A percentile compares a stretch with the other conserved stretches of the same genome.
Evolutionary conservation across 352 stramenopile species (phyloP).

Genomic region (Pythium coloratum): DNA sequence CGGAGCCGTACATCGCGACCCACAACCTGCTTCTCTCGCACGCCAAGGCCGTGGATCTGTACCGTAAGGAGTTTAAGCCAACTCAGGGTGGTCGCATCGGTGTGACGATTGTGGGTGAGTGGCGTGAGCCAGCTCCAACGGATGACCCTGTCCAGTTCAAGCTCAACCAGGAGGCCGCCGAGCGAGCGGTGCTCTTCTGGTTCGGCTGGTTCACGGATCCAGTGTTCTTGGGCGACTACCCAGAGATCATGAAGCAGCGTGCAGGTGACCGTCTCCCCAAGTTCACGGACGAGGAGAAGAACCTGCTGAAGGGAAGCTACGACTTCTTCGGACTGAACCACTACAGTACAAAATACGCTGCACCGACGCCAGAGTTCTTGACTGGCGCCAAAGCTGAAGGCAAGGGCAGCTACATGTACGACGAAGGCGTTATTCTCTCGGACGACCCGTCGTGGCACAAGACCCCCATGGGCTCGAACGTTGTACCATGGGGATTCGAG

Average conservation of each 20-base stretch:
- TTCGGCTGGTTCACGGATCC: conserved; percentile 92
- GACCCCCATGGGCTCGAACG: conserved; percentile 81
- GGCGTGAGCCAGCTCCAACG: conserved; percentile 70
- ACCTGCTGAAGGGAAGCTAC: background rate
- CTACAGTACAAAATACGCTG: background rate
- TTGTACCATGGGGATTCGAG: conserved; percentile 75
- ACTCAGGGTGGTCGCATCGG: conserved; percentile 80
- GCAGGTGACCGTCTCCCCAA: background rate
- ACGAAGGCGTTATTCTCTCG: conserved; percentile 42
- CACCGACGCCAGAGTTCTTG: background rate
- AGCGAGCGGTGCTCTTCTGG: conserved; percentile 84
- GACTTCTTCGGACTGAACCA: background rate
- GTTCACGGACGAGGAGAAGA: background rate
- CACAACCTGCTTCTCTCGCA: conserved; percentile 92
- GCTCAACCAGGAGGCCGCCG: conserved; percentile 58
- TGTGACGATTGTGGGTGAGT: conserved; percentile 91
- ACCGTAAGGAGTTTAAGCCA: conserved; percentile 43
- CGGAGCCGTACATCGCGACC: conserved; percentile 37
- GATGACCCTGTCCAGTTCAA: conserved; percentile 46
- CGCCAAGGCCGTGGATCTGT: conserved; percentile 74
- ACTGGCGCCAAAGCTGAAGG: conserved; percentile 21
- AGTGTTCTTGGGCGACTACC: conserved; percentile 89
- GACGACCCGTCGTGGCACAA: conserved; percentile 55
- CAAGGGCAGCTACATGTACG: conserved; percentile 37
- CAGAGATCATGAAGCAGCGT: conserved; percentile 77